Percentiles rank a stretch among this genome's conserved stretches.
Conservation (phyloP, 2,329 filamentous ascomycete genomes). For the Epicoccum nigrum region DNA sequence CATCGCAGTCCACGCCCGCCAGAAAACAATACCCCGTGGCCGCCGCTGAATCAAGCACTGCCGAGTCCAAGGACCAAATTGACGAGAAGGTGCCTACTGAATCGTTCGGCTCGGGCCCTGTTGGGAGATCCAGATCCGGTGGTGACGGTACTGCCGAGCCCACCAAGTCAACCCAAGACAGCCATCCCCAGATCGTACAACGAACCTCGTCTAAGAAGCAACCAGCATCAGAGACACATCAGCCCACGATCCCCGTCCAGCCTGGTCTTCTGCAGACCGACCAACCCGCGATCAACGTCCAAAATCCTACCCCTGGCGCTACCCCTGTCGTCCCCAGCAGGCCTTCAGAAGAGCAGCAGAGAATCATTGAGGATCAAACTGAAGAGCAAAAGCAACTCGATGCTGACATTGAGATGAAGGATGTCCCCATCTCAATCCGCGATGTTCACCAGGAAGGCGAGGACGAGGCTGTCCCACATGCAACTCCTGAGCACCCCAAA, state of each 20-base stretch:
- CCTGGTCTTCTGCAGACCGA: constrained; percentile 41
- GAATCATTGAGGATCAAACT: constrained; percentile 57
- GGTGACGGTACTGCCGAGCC: constrained; percentile 31
- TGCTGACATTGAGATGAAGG: constrained; percentile 68
- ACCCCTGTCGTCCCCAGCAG: constrained; percentile 42
- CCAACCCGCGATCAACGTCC: constrained; percentile 50
- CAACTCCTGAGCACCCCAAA: constrained; percentile 42
- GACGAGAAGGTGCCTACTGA: constrained; percentile 51
- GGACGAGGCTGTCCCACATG: constrained; percentile 26
- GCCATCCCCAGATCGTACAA: constrained; percentile 35
- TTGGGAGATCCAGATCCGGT: constrained; percentile 30
- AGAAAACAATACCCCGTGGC: constrained; percentile 50
- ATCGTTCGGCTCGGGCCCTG: constrained; percentile 26
- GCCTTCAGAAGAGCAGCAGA: constrained; percentile 46
- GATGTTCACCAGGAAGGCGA: constrained; percentile 54
- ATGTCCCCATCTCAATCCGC: constrained; percentile 60
- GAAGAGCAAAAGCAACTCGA: constrained; percentile 57
- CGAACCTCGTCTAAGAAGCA: constrained; percentile 44
- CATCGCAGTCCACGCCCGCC: constrained; percentile 58
- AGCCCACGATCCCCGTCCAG: constrained; percentile 41
- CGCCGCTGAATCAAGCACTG: constrained; percentile 50
- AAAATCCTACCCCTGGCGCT: constrained; percentile 54
- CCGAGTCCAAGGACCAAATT: constrained; percentile 53
- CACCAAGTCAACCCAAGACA: constrained; percentile 26
- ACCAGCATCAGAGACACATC: constrained; percentile 31